Evolutionary conservation across 2,329 filamentous ascomycete genomes (phyloP), one percentile per base, ranked within the genome.

Genomic region (Rhytidhysteron rufulum): DNA sequence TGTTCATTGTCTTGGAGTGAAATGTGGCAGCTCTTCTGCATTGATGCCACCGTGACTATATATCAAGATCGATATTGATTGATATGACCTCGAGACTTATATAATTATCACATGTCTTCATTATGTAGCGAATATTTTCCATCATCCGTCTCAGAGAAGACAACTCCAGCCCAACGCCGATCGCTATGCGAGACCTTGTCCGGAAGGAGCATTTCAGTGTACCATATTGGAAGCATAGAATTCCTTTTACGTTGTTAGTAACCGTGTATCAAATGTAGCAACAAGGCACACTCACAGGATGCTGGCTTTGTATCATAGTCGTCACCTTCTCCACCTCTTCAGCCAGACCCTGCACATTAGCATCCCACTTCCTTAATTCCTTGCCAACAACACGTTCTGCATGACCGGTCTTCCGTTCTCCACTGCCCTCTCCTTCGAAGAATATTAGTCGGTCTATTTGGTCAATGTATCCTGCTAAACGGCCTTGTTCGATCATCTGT

Each of bases 401-500:
- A 34, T 83, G 79, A 20, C 80, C 74, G 43, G 80, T 86, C 39
- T 80, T 80, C 57, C 82, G 82, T 60, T 83, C 75, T 1, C 82
- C 83, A 3, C 79, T 83, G 6, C 81, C 83, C 56, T 88, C 84
- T 22, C 80, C 80, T 58, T 93, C 87, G 61, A 98, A 98, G 70
- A 83, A 89, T 44, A 98, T 90, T 9, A 90, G 71, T 11, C 85
- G 78, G 41, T 89, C 87, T 42, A 98, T 90, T 71, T 98, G 93
- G 66, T 98, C 91, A 57, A 98, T 97, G 42, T 85, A 82, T 6
- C 91, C 93, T 3, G 85, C 80, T 37, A 98, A 69, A 22, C 93
- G 82, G 8, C 88, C 89, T 66, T 96, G 90, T 71, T 97, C 90
- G 54, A 98, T 88, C 93, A 98, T 98, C 53, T 82, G 78, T 4